Evolutionary conservation across 768 basidiomycete species (phyloP).

Genomic region (Mycena leptocephala): DNA sequence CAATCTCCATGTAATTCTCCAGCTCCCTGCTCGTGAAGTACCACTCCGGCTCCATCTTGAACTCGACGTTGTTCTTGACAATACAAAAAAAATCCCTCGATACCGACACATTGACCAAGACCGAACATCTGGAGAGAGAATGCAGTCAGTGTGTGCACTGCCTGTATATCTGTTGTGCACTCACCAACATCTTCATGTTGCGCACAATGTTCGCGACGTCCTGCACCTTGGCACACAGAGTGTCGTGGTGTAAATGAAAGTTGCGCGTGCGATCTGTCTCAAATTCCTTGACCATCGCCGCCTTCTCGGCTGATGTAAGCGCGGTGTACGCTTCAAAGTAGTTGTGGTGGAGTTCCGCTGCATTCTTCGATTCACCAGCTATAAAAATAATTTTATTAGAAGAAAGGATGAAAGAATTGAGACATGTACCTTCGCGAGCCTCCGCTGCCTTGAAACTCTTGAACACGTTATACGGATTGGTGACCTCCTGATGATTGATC

Average conservation of each 20-base stretch:
- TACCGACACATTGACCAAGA: conserved; percentile 32
- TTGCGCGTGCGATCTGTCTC: neutral
- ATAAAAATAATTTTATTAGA: neutral
- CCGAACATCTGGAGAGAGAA: neutral
- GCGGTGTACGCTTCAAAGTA: conserved; percentile 25
- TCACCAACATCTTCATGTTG: conserved; percentile 27
- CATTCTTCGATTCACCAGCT: neutral
- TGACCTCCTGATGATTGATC: conserved; percentile 16
- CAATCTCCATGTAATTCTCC: conserved; percentile 37
- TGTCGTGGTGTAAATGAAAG: neutral
- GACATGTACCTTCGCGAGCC: neutral
- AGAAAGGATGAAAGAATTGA: neutral
- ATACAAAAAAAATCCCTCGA: conserved; percentile 46
- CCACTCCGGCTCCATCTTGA: conserved; percentile 38
- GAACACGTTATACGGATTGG: conserved; percentile 16
- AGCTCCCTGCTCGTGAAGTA: conserved; percentile 37
- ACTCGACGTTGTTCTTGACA: conserved; percentile 34
- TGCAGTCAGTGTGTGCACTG: neutral
- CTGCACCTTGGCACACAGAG: conserved; percentile 18
- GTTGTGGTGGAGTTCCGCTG: neutral
- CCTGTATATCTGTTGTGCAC: too few relatives aligned
- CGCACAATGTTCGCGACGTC: conserved; percentile 21
- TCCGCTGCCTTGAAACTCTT: neutral
- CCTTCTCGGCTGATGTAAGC: conserved; percentile 8
- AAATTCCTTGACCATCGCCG: neutral